Conservation (phyloP, 306 rosid species). For the Abrus precatorius region DNA sequence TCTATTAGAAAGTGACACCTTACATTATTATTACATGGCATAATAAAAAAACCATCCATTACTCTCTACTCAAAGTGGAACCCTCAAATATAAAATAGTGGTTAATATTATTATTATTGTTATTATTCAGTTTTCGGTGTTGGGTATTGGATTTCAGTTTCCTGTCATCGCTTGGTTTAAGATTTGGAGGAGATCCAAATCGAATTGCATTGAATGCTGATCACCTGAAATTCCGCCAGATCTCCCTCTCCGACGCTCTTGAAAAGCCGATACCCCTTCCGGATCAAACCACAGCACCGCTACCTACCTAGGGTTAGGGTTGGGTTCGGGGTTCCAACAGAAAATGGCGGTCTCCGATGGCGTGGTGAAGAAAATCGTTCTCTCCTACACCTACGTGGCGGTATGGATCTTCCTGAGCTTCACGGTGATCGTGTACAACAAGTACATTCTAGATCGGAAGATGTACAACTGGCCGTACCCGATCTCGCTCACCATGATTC, state of each 20-base stretch:
- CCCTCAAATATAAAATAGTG: neutral
- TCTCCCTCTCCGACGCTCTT: conserved; percentile 21
- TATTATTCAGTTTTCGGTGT: no score
- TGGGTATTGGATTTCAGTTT: neutral
- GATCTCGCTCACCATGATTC: conserved; percentile 96
- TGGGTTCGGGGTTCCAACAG: conserved; percentile 45
- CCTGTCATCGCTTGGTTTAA: neutral
- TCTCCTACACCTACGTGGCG: conserved; percentile 85
- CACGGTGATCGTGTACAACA: conserved; percentile 96
- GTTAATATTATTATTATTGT: no score
- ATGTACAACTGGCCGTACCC: conserved; percentile 98
- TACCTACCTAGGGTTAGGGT: conserved; percentile 46
- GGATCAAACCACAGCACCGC: neutral
- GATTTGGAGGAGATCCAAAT: conserved; percentile 18
- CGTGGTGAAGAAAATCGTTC: conserved; percentile 79
- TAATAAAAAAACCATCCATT: neutral
- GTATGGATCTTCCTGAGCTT: conserved; percentile 96
- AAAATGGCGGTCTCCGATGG: conserved; percentile 83
- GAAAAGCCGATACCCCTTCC: neutral
- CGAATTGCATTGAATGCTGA: conserved; percentile 29
- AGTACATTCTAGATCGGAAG: conserved; percentile 91
- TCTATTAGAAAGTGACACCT: neutral
- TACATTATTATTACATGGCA: neutral
- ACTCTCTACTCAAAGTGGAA: conserved; percentile 31
- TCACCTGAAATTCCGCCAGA: conserved; percentile 40